Conservation (phyloP, 163 green algal genomes). For the Prototheca cutis region DNA sequence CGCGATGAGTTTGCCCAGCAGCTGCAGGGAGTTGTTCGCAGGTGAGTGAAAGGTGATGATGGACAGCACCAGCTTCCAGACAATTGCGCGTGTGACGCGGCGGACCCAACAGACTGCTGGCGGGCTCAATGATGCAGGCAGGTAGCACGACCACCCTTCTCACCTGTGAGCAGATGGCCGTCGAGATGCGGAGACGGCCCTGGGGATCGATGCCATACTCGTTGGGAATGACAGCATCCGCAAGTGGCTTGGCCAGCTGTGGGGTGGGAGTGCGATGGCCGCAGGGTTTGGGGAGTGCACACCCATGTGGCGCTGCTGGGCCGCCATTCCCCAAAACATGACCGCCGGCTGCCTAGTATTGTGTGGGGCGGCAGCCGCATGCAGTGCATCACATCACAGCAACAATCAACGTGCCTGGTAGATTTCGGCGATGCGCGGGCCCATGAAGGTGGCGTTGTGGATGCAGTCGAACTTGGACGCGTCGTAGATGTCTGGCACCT, state of each 20-base stretch:
- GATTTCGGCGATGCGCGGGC: background rate
- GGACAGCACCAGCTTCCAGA: no score
- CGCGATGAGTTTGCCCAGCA: constrained; percentile 86
- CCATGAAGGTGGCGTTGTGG: constrained; percentile 82
- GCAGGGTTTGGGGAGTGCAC: no score
- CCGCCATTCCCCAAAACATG: no score
- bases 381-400: background rate
- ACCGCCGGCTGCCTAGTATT: no score
- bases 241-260: constrained; percentile 49
- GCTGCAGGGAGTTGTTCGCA: no score
- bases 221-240: constrained; percentile 77
- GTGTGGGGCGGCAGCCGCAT: background rate
- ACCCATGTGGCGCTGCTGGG: background rate
- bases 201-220: constrained; percentile 79
- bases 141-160: constrained; percentile 23
- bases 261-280: background rate
- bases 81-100: no score
- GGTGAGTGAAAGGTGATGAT: no score
- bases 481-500: constrained; percentile 96
- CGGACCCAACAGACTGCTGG: no score
- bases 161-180: constrained; percentile 60
- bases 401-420: background rate
- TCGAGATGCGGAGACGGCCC: constrained; percentile 79
- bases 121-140: background rate
- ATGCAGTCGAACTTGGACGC: constrained; percentile 93